Conservation (phyloP, 257 asterid species). For the Mentha longifolia region DNA sequence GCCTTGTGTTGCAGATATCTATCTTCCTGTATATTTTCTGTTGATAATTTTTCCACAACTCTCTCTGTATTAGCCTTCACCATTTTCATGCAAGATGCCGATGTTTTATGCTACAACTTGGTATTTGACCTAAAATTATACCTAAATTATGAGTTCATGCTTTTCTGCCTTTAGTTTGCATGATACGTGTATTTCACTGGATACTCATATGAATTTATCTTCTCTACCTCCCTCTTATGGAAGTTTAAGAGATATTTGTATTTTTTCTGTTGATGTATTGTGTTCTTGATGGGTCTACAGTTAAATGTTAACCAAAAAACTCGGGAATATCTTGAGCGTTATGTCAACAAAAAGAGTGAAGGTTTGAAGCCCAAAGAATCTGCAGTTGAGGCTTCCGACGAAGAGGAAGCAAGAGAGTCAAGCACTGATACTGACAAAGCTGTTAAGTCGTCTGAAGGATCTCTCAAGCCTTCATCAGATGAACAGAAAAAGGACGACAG, state of each 20-base stretch:
- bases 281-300: conserved; percentile 51
- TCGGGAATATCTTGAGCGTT: conserved; percentile 69
- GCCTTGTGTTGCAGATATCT: conserved; percentile 24
- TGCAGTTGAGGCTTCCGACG: conserved; percentile 52
- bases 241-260: neutral
- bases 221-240: conserved; percentile 16
- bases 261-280: conserved; percentile 39
- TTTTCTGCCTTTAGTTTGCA: neutral
- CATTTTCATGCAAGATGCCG: conserved; percentile 16
- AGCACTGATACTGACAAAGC: conserved; percentile 56
- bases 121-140: conserved; percentile 6
- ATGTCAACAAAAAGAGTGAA: conserved; percentile 71
- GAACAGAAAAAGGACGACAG: conserved; percentile 53
- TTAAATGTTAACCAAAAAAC: conserved; percentile 82
- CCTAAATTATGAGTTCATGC: neutral
- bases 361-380: conserved; percentile 56
- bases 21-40: conserved; percentile 15
- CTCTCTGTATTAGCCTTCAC: neutral
- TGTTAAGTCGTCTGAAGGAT: conserved; percentile 48
- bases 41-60: neutral
- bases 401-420: conserved; percentile 52
- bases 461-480: conserved; percentile 51
- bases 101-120: conserved; percentile 4
- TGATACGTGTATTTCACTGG: neutral
- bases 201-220: conserved; percentile 4